These are phyloP conservation scores for Penicillium tannophilum DNA, from an alignment of 495 filamentous ascomycete genomes.

Conservation along the genomic window DNA sequence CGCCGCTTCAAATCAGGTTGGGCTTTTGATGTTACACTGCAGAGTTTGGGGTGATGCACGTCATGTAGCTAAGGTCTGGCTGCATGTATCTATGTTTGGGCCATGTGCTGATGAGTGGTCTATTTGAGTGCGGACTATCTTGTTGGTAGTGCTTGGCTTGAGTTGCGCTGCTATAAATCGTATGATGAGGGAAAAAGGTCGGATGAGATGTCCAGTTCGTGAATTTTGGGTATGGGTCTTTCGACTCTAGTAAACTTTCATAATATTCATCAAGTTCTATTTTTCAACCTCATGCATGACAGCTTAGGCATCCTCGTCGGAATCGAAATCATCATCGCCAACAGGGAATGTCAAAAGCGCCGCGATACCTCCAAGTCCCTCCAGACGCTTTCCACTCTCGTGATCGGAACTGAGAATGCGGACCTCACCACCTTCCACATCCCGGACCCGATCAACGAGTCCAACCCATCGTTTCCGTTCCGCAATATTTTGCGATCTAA, in stretches of 20 bases:
- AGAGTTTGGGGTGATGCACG: neutral
- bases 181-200: neutral
- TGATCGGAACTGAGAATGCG: slow-evolving; percentile 88
- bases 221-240: neutral
- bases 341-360: slow-evolving; percentile 90
- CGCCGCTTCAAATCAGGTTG: neutral
- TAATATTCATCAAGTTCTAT: neutral
- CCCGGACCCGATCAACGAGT: slow-evolving; percentile 89
- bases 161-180: neutral
- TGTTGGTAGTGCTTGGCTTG: neutral
- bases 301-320: slow-evolving; percentile 28
- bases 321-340: slow-evolving; percentile 56
- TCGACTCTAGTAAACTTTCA: neutral
- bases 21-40: neutral
- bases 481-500: slow-evolving; percentile 79
- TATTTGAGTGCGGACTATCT: neutral
- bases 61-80: neutral
- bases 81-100: neutral
- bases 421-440: slow-evolving; percentile 79
- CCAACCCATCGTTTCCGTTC: slow-evolving; percentile 79
- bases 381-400: slow-evolving; percentile 87
- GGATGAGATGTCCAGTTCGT: neutral
- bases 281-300: neutral
- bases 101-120: neutral
- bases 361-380: slow-evolving; percentile 83